Evolutionary conservation across 768 basidiomycete genomes (phyloP).

Genomic region (Pholiota conissans): DNA sequence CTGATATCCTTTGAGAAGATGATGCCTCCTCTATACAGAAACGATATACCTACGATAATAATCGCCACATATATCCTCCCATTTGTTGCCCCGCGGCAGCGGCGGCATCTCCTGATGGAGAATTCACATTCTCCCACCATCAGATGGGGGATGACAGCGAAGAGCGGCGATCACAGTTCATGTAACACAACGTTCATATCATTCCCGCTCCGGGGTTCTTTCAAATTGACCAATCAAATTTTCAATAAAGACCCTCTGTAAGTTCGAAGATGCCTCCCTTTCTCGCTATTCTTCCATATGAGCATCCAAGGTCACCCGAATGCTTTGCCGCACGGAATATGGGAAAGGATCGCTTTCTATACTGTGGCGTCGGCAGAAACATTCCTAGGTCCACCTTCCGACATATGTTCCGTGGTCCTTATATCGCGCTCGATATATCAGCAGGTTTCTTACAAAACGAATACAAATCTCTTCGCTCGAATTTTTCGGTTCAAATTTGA

Average conservation of each 20-base stretch:
- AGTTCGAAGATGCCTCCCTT: slow-evolving; percentile 6
- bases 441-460: slow-evolving; percentile 34
- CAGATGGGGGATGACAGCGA: slow-evolving; percentile 16
- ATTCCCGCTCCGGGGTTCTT: slow-evolving; percentile 14
- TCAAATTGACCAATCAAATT: slow-evolving; percentile 7
- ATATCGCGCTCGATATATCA: slow-evolving; percentile 36
- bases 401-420: slow-evolving; percentile 37
- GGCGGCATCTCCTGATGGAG: slow-evolving; percentile 1
- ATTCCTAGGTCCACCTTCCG: slow-evolving; percentile 44
- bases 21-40: background rate
- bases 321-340: slow-evolving; percentile 26
- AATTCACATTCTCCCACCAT: slow-evolving; percentile 2
- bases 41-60: background rate
- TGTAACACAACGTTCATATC: slow-evolving; percentile 11
- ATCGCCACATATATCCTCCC: background rate
- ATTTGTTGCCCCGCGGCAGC: background rate
- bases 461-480: slow-evolving; percentile 39
- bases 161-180: slow-evolving; percentile 31
- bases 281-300: slow-evolving; percentile 16
- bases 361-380: slow-evolving; percentile 29
- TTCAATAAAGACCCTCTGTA: slow-evolving; percentile 15
- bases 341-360: slow-evolving; percentile 43
- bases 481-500: slow-evolving; percentile 50
- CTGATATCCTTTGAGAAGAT: background rate
- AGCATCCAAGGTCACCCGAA: slow-evolving; percentile 16